Evolutionary conservation across 2,329 filamentous ascomycete genomes (phyloP).

Genomic region (Sporothrix pseudoabietina): DNA sequence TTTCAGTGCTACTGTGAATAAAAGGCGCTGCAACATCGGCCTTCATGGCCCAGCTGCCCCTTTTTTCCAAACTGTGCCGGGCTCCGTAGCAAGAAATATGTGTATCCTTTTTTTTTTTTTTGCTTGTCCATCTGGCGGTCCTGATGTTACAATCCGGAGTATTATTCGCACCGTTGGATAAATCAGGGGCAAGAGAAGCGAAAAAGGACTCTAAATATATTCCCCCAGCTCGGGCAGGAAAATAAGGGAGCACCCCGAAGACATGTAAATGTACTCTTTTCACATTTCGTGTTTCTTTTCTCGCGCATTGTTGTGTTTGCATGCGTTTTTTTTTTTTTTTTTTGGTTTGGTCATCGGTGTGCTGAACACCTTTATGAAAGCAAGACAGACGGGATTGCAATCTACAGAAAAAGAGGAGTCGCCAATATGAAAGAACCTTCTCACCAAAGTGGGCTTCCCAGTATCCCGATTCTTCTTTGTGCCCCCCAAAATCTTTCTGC

Average conservation of each 20-base stretch:
- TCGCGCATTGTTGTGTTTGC: not conserved
- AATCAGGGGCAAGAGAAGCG: not conserved
- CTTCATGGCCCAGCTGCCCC: not conserved
- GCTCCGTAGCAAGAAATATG: not conserved
- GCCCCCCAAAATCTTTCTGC: not conserved
- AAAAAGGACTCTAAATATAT: not conserved
- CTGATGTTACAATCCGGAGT: constrained; percentile 16
- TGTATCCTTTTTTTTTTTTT: not conserved
- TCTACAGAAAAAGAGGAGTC: constrained; percentile 2
- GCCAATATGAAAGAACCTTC: not conserved
- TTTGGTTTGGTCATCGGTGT: not conserved
- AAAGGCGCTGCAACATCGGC: not conserved
- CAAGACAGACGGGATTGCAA: constrained; percentile 8
- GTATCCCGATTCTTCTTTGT: constrained; percentile 5
- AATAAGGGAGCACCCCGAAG: not conserved
- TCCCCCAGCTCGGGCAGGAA: not conserved
- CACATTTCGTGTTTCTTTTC: not conserved
- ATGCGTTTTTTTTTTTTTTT: not conserved
- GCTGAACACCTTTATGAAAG: constrained; percentile 6
- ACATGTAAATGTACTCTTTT: not conserved
- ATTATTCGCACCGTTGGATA: constrained; percentile 14
- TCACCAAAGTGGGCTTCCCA: constrained; percentile 12
- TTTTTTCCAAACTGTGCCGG: not conserved
- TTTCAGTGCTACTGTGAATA: not conserved
- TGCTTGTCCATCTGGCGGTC: not conserved